Base-by-base conservation (phyloP, 306 rosid species). In the Hippophae rhamnoides region DNA sequence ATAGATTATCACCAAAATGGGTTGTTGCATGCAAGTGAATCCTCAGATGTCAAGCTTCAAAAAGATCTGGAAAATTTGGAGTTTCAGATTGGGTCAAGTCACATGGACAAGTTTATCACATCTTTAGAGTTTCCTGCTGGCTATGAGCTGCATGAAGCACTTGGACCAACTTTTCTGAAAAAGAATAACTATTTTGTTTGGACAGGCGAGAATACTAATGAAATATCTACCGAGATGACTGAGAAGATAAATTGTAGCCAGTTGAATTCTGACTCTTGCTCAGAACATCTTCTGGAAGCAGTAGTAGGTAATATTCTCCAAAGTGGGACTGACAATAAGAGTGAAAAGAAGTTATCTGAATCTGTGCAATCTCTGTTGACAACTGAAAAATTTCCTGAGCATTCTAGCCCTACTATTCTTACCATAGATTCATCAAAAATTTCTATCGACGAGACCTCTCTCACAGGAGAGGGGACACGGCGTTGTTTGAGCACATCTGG, bases 101-200 rank as follows among this genome's bases (percentile, higher is more conserved):
- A 73, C 31, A 25, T 57, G 78, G 80, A 78, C 74, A 58, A 68
- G 49, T 78, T 81, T 10, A 44, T 68, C 50, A 8, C 74, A 51
- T 73, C 82, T 31, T 63, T 81, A 73, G 74, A 83, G 63, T 88
- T 93, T 73, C 97, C 97, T 77, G 95, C 95, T 76, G 99, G 94
- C 44, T 88, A 79, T 70, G 99, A 93, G 79, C 86, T 93, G 51
- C 90, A 84, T 52, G 97, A 93, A 86, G 99, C 83, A 43, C 95
- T 93, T 59, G 99, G 99, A 66, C 90, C 95, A 40, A 81, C 78
- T 66, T 89, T 86, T 82, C 62, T 70, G 55, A 79, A 67, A 77
- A 79, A 70, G 66, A 74, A 76, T 60, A 68, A 68, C 51, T 70
- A 68, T 69, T 78, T 72, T 69, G 85, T 77, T 61, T 78, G 58